Evolutionary conservation across 2,329 filamentous ascomycete species (phyloP).

Genomic region (Sporothrix pallida): DNA sequence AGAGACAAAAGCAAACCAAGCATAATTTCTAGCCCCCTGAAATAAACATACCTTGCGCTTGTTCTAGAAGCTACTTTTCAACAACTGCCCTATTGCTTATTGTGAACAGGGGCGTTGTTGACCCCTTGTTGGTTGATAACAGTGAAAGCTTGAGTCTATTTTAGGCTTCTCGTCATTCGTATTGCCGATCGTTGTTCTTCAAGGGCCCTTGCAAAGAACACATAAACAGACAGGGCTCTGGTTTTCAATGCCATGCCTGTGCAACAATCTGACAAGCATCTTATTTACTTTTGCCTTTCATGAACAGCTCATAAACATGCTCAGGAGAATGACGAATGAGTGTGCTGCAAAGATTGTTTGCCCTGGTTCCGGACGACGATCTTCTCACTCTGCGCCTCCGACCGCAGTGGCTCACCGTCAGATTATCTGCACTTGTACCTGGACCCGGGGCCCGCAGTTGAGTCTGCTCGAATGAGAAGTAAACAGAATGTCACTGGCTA

Average conservation of each 20-base stretch:
- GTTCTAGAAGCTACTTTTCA: not conserved
- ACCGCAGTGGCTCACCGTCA: conserved; percentile 16
- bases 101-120: not conserved
- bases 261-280: not conserved
- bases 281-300: too few species aligned
- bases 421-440: not conserved
- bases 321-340: not conserved
- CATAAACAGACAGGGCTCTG: not conserved
- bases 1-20: not conserved
- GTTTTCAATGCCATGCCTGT: not conserved
- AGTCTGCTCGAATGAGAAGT: not conserved
- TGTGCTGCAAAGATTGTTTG: not conserved
- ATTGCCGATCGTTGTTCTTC: not conserved
- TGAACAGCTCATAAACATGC: too few species aligned
- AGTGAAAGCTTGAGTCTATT: not conserved
- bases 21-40: not conserved
- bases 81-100: not conserved
- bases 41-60: not conserved
- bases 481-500: not conserved
- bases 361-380: not conserved
- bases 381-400: conserved; percentile 4
- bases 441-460: not conserved
- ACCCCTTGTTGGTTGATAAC: conserved; percentile 8
- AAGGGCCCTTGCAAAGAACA: conserved; percentile 5
- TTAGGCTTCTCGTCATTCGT: not conserved